phyloP scores from a whole-genome alignment of 768 basidiomycete genomes.

The Coprinopsis sp. region DNA sequence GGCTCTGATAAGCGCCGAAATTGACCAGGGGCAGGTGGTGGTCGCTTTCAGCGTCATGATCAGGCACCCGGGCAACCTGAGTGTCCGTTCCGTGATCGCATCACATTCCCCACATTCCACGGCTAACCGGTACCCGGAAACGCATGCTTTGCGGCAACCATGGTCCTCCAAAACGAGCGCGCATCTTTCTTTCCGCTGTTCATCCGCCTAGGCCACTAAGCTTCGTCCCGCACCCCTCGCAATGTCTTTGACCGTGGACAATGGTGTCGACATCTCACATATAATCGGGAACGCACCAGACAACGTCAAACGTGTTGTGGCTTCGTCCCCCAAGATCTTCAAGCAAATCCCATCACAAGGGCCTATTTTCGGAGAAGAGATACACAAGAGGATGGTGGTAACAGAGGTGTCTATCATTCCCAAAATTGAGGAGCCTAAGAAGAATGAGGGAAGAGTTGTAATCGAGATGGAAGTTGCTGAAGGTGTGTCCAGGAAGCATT shows the following conservation, averaged over 20 bases:
- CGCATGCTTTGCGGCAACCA: no score
- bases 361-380: conserved; percentile 19
- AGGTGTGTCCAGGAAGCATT: conserved; percentile 24
- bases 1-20: no score
- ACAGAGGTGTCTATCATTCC: conserved; percentile 34
- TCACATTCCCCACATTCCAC: no score
- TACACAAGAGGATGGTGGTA: conserved; percentile 24
- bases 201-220: no score
- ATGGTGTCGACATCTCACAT: conserved; percentile 1
- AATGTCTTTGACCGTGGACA: neutral
- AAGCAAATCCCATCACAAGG: conserved; percentile 5
- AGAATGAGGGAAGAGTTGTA: conserved; percentile 39
- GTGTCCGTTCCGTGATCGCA: no score
- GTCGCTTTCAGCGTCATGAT: no score
- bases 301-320: conserved; percentile 15
- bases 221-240: no score
- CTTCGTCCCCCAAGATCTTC: conserved; percentile 7
- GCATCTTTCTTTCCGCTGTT: no score
- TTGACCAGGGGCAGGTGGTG: no score
- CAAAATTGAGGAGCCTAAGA: conserved; percentile 39
- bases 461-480: conserved; percentile 36
- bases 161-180: no score
- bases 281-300: conserved; percentile 19
- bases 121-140: no score
- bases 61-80: no score